phyloP scores from a whole-genome alignment of 1,139 yeast genomes.

The Schizosaccharomyces versatilis region DNA sequence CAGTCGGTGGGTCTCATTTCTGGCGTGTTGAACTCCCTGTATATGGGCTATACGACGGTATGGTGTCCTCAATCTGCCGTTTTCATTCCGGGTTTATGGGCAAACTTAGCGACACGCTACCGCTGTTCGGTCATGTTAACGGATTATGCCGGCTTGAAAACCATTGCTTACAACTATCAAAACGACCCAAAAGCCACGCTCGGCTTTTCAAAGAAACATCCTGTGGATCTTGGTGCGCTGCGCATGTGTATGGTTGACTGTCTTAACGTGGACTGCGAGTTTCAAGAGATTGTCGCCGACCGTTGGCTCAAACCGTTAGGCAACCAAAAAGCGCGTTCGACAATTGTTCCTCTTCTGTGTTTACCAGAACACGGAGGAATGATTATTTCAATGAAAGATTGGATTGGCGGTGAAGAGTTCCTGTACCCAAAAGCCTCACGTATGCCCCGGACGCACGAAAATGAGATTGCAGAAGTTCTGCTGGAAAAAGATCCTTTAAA shows the following conservation, averaged over 20 bases:
- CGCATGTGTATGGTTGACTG: constrained; percentile 84
- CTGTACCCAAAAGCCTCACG: constrained; percentile 15
- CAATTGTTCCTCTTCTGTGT: constrained; percentile 75
- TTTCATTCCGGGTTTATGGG: constrained; percentile 71
- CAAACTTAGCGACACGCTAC: constrained; percentile 50
- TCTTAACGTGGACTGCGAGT: constrained; percentile 82
- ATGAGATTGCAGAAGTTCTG: constrained; percentile 40
- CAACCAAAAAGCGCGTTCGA: constrained; percentile 50
- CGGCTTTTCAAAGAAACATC: constrained; percentile 51
- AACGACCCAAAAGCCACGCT: constrained; percentile 72
- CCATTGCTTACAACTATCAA: constrained; percentile 83
- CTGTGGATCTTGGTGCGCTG: constrained; percentile 58
- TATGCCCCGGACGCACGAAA: constrained; percentile 18
- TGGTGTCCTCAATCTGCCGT: constrained; percentile 62
- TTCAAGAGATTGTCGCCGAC: constrained; percentile 71
- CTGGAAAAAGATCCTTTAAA: constrained; percentile 66
- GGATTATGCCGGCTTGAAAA: constrained; percentile 75
- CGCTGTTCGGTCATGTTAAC: constrained; percentile 56
- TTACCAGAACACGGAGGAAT: constrained; percentile 90
- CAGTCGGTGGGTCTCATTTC: constrained; percentile 72
- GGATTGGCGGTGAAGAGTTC: constrained; percentile 59
- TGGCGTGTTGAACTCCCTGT: constrained; percentile 61
- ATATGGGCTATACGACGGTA: constrained; percentile 58
- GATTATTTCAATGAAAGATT: constrained; percentile 77
- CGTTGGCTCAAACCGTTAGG: constrained; percentile 85